Conservation (phyloP, 2,329 filamentous ascomycete species). For the Ascochyta viciae-villosae region DNA sequence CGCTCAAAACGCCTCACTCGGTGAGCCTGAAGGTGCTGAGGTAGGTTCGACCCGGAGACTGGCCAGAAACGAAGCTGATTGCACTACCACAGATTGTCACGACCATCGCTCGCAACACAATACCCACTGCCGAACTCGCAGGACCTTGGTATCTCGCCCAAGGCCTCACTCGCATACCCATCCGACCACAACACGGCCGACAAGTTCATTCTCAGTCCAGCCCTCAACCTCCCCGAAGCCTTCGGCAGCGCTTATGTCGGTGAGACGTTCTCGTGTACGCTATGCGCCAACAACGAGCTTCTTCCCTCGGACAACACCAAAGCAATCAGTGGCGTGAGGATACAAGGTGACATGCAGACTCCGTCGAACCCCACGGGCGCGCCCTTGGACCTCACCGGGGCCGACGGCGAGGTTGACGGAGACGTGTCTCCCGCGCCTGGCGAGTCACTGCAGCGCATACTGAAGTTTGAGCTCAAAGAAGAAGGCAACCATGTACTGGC, state of each 20-base stretch:
- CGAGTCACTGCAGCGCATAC: constrained; percentile 78
- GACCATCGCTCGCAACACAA: constrained; percentile 77
- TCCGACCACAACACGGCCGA: constrained; percentile 55
- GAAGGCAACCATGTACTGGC: constrained; percentile 93
- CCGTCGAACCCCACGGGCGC: constrained; percentile 72
- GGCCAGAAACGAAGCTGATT: constrained; percentile 54
- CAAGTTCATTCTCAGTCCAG: constrained; percentile 64
- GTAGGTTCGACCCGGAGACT: constrained; percentile 60
- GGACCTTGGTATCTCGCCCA: constrained; percentile 59
- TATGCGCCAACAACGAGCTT: constrained; percentile 93
- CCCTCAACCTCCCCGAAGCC: constrained; percentile 83
- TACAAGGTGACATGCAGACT: constrained; percentile 95
- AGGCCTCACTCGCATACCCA: constrained; percentile 75
- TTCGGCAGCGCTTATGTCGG: constrained; percentile 97
- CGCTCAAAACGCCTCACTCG: constrained; percentile 69
- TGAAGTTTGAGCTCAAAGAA: constrained; percentile 88
- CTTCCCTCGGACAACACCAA: constrained; percentile 47
- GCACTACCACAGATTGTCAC: constrained; percentile 69
- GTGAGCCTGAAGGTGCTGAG: constrained; percentile 84
- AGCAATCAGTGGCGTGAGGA: constrained; percentile 75
- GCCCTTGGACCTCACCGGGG: constrained; percentile 62
- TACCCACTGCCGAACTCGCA: constrained; percentile 66
- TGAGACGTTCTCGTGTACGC: constrained; percentile 91
- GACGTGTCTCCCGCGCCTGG: constrained; percentile 60
- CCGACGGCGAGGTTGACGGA: constrained; percentile 50